Conservation (phyloP, 2,329 filamentous ascomycete species). For the Didymosphaeria variabile region DNA sequence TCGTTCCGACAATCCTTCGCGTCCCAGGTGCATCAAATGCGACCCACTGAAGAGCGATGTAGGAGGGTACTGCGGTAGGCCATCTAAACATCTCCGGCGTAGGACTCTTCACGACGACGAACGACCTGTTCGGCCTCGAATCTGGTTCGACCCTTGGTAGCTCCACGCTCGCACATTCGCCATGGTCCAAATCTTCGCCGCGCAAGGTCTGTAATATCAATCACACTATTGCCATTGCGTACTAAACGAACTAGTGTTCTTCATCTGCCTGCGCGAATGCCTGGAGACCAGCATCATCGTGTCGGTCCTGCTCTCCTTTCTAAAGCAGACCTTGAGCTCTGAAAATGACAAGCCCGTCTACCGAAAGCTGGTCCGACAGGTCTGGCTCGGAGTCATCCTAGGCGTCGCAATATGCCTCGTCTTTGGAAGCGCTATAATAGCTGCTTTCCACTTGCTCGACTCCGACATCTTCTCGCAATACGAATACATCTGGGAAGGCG, state of each 20-base stretch:
- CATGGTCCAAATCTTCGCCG: neutral
- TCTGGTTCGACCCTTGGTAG: neutral
- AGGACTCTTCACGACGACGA: neutral
- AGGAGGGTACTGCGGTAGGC: neutral
- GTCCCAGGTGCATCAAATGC: neutral
- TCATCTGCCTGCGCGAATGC: conserved; percentile 87
- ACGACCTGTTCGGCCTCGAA: neutral
- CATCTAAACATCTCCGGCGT: neutral
- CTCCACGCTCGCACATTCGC: neutral
- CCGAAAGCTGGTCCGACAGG: conserved; percentile 73
- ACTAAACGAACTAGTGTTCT: conserved; percentile 69
- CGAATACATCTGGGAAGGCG: conserved; percentile 83
- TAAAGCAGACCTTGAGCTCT: conserved; percentile 80
- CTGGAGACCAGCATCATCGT: conserved; percentile 86
- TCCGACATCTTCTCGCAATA: conserved; percentile 59
- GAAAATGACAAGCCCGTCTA: conserved; percentile 69
- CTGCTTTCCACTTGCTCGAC: conserved; percentile 69
- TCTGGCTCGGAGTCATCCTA: conserved; percentile 71
- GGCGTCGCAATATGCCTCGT: conserved; percentile 72
- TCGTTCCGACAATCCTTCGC: neutral
- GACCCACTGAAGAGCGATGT: neutral
- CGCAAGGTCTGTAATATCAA: neutral
- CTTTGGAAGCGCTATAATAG: conserved; percentile 73
- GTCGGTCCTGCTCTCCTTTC: conserved; percentile 81
- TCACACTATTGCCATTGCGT: neutral